phyloP scores from a whole-genome alignment of 176 grass and related monocot genomes.

The Carex littledalei region DNA sequence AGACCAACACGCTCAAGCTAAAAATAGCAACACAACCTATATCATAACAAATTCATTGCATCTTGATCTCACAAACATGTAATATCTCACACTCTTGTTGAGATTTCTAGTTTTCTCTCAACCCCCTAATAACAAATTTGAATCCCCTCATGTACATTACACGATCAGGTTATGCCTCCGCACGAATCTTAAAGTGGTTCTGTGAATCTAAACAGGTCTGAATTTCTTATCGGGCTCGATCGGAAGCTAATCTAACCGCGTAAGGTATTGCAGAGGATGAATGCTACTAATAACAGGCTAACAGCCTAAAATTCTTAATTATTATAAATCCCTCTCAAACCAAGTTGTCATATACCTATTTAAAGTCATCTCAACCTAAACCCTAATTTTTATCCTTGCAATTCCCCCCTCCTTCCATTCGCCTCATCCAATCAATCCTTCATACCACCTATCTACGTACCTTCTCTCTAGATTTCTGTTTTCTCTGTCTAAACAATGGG shows the following conservation, averaged over 20 bases:
- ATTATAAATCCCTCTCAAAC: constrained; percentile 24
- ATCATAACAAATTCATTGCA: constrained; percentile 12
- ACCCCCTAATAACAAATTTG: neutral
- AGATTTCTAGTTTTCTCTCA: constrained; percentile 3
- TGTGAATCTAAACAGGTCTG: no score
- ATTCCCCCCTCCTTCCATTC: neutral
- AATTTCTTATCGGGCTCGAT: no score
- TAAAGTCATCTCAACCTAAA: constrained; percentile 17
- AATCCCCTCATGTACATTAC: no score
- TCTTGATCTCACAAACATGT: constrained; percentile 4
- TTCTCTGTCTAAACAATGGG: constrained; percentile 46
- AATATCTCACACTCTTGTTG: constrained; percentile 10
- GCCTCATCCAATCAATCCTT: constrained; percentile 13
- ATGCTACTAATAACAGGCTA: neutral
- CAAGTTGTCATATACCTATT: constrained; percentile 31
- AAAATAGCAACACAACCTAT: constrained; percentile 13
- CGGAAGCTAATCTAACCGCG: no score
- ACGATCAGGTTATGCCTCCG: no score
- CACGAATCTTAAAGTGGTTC: no score
- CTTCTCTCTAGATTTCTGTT: neutral
- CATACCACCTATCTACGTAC: constrained; percentile 13
- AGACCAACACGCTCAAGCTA: neutral
- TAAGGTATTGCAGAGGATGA: no score
- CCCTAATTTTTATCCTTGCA: constrained; percentile 33
- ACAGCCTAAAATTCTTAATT: constrained; percentile 1